These are phyloP conservation scores for Emericellopsis terricola DNA, from an alignment of 495 filamentous ascomycete species.

Conservation along the genomic window DNA sequence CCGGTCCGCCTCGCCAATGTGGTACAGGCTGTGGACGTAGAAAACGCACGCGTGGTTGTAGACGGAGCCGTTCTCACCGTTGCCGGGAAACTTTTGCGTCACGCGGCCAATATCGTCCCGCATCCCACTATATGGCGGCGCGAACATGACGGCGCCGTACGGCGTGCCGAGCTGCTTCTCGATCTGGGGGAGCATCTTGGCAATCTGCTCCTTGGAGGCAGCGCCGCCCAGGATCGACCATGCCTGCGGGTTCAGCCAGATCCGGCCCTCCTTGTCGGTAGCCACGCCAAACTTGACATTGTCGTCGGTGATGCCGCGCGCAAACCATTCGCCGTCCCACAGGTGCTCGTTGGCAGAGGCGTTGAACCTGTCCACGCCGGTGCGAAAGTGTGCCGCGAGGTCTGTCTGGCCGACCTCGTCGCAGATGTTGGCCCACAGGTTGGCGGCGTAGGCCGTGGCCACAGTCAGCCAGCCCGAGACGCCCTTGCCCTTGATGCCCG, in stretches of 20 bases:
- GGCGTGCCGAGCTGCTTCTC: constrained; percentile 32
- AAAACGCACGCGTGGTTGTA: constrained; percentile 39
- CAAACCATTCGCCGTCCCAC: constrained; percentile 39
- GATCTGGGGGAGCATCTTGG: constrained; percentile 26
- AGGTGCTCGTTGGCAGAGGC: constrained; percentile 29
- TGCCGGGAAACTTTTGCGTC: constrained; percentile 36
- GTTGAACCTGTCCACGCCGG: constrained; percentile 27
- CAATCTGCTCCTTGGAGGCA: constrained; percentile 21
- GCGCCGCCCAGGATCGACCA: constrained; percentile 35
- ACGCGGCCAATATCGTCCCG: constrained; percentile 40
- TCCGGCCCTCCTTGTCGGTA: constrained; percentile 30
- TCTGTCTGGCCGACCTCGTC: constrained; percentile 22
- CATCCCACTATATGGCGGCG: constrained; percentile 31
- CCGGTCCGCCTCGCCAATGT: constrained; percentile 26
- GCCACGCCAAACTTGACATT: constrained; percentile 30
- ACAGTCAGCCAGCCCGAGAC: constrained; percentile 40
- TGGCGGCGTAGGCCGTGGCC: constrained; percentile 30
- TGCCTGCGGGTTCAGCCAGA: constrained; percentile 38
- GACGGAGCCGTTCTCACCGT: constrained; percentile 36
- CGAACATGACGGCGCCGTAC: constrained; percentile 35
- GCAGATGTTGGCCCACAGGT: constrained; percentile 32
- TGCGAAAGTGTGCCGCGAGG: constrained; percentile 22
- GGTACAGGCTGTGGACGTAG: constrained; percentile 32
- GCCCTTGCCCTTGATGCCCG: constrained; percentile 34
- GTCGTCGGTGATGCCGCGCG: constrained; percentile 38